Evolutionary conservation across 176 grass and related monocot genomes (phyloP).

Genomic region (Avena insularis): DNA sequence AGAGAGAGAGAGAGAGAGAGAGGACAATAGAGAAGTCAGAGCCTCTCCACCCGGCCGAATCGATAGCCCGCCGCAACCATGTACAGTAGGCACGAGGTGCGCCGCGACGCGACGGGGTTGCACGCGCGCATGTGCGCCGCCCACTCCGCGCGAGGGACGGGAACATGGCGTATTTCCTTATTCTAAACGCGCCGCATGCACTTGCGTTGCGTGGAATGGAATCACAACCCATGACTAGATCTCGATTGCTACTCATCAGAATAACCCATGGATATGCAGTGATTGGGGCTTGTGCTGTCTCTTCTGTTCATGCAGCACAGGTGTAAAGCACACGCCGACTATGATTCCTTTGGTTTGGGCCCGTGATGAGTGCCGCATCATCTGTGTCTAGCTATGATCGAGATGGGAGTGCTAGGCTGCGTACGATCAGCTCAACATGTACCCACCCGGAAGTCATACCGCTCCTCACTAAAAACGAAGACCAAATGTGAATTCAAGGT

Average conservation of each 20-base stretch:
- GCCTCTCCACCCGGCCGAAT: not conserved
- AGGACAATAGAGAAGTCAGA: not conserved
- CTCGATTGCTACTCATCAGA: not conserved
- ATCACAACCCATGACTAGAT: conserved; percentile 12
- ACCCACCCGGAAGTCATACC: too few species aligned
- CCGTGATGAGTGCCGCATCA: conserved; percentile 36
- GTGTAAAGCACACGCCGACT: conserved; percentile 4
- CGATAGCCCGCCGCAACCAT: not conserved
- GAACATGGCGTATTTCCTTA: not conserved
- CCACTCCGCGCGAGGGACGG: not conserved
- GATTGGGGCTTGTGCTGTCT: not conserved
- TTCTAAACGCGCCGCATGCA: not conserved
- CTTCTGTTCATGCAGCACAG: not conserved
- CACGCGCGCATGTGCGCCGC: conserved; percentile 7
- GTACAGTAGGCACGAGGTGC: not conserved
- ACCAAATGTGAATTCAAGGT: too few species aligned
- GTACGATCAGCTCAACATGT: not conserved
- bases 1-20: not conserved
- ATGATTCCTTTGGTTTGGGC: not conserved
- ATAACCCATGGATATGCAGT: conserved; percentile 22
- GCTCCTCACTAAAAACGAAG: too few species aligned
- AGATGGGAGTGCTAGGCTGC: not conserved
- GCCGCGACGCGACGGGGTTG: not conserved
- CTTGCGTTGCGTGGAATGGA: not conserved
- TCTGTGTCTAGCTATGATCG: not conserved